Percentiles rank a stretch among this genome's conserved stretches.
phyloP scores from a whole-genome alignment of 106 monocot genomes.

The Ottelia alismoides region DNA sequence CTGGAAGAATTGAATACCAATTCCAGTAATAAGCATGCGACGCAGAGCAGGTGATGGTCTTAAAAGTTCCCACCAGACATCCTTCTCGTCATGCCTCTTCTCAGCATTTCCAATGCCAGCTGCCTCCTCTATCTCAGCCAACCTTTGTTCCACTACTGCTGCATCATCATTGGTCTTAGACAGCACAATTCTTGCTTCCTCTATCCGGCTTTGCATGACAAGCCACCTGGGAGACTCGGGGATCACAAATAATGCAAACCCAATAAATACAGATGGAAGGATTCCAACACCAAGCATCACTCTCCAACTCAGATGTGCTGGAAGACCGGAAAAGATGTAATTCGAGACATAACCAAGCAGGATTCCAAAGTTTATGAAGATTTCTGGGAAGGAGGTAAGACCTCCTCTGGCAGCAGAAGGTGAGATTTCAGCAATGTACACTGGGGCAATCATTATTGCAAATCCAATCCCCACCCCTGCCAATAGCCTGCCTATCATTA shows the following conservation, averaged over 20 bases:
- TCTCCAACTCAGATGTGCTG: conserved; percentile 74
- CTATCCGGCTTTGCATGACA: conserved; percentile 59
- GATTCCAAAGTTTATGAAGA: conserved; percentile 90
- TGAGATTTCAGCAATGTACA: conserved; percentile 96
- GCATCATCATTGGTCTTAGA: conserved; percentile 41
- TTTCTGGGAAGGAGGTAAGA: conserved; percentile 91
- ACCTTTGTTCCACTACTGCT: conserved; percentile 42
- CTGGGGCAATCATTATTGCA: conserved; percentile 89
- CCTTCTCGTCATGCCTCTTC: conserved; percentile 27
- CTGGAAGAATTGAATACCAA: conserved; percentile 93
- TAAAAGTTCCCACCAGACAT: conserved; percentile 60
- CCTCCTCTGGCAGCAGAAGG: conserved; percentile 66
- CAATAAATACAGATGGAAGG: conserved; percentile 78
- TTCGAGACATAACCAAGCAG: conserved; percentile 95
- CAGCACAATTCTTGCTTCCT: conserved; percentile 66
- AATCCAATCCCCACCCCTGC: conserved; percentile 91
- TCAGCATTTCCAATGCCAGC: conserved; percentile 17
- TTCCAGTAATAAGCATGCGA: conserved; percentile 72
- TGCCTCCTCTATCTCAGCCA: conserved; percentile 69
- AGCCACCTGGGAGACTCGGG: conserved; percentile 99
- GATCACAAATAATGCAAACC: conserved; percentile 65
- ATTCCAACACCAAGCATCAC: conserved; percentile 95
- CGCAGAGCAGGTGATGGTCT: conserved; percentile 55
- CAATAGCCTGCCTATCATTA: conserved; percentile 77
- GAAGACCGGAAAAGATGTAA: conserved; percentile 73